Evolutionary conservation across 228 moss, liverwort and hornwort genomes (phyloP), one percentile per base, ranked within the genome.

Genomic region (Sphagnum fallax): DNA sequence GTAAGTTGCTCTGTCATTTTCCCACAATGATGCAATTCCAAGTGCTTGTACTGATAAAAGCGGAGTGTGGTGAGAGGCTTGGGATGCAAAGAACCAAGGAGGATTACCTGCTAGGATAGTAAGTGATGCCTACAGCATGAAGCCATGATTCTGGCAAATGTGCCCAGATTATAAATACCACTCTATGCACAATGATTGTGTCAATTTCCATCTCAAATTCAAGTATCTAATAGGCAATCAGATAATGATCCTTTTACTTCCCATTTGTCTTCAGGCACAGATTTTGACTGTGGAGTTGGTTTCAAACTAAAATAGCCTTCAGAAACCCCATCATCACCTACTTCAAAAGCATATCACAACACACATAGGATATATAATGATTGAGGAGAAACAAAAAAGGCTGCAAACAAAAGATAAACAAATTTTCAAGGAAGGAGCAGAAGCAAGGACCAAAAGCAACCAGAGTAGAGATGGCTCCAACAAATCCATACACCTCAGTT

Each of bases 401-500:
- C 32, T 32, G 32, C 55, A 55, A 15, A 74, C 57, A 64, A 70
- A 49, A 72, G 16, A 67, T 8, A 16, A 68, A 52, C 32, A 0
- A 8, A 55, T 12, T 55, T 12, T 55, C 55, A 8, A 55, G 55
- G 55, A 55, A 55, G 55, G 55, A 15, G 16, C 53, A 65, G 49
- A 32, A n/a, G 18, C 49, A 72, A 9, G n/a, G 72, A 88, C 87
- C 84, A 50, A 85, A 90, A 0, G 83, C 87, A 59, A 93, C 91
- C 0, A 91, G 77, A 6, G 97, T 90, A 47, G 91, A 90, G 70
- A 91, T 93, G 4, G 93, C 93, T 10, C 97, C 93, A 47, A 91
- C 93, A 77, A 98, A 98, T n/a, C 97, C 93, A 71, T 98, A 93
- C 0, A 98, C 93, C 81, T 98, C 97, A 32, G 88, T 84, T 5